These are phyloP conservation scores for Metarhizium sp. DNA, from an alignment of 2,329 filamentous ascomycete genomes.

Conservation along the genomic window DNA sequence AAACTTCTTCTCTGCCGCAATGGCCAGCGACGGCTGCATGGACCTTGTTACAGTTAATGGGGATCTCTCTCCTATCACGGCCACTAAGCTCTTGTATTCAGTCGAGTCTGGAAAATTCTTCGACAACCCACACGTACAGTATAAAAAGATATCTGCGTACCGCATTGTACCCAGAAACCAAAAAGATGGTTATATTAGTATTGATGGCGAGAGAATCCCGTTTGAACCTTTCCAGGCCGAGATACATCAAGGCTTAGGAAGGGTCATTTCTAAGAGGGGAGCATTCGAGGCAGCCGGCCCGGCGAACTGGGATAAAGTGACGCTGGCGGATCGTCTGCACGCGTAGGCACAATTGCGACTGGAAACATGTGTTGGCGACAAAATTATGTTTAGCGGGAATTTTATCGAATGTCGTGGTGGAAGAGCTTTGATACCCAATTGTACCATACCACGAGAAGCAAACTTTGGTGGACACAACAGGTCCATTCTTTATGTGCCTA, in stretches of 20 bases:
- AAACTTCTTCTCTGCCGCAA: conserved; percentile 78
- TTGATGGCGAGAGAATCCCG: conserved; percentile 81
- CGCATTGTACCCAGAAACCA: conserved; percentile 68
- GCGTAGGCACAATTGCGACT: neutral
- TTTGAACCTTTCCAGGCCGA: conserved; percentile 91
- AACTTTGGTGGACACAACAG: neutral
- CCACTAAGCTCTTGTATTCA: conserved; percentile 59
- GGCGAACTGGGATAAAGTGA: conserved; percentile 36
- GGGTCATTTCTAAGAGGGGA: conserved; percentile 70
- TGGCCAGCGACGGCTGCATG: conserved; percentile 75
- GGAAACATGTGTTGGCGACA: neutral
- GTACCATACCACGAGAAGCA: neutral
- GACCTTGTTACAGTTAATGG: conserved; percentile 78
- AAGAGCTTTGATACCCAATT: conserved; percentile 15
- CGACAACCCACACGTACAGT: conserved; percentile 65
- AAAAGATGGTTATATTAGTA: conserved; percentile 75
- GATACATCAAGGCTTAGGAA: conserved; percentile 72
- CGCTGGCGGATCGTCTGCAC: conserved; percentile 19
- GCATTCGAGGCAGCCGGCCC: conserved; percentile 59
- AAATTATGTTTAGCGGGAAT: neutral
- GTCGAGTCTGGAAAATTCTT: conserved; percentile 71
- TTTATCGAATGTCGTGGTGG: neutral
- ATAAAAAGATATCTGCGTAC: conserved; percentile 82
- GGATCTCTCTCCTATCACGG: conserved; percentile 56
- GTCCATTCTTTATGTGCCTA: neutral